phyloP scores from a whole-genome alignment of 2,329 filamentous ascomycete genomes.

The Pseudocercospora eumusae region DNA sequence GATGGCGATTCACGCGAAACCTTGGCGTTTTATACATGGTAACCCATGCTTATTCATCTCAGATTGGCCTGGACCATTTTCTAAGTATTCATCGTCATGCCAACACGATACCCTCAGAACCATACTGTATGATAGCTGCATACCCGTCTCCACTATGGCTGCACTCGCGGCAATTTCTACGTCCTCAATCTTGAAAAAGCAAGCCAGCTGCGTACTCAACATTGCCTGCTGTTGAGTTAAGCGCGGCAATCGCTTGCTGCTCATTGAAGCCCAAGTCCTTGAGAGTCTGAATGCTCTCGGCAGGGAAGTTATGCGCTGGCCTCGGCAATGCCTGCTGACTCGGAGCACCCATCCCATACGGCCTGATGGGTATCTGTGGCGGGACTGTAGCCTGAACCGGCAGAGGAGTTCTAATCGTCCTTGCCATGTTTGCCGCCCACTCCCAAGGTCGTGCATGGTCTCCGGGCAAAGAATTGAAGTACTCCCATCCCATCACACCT shows the following conservation, averaged over 20 bases:
- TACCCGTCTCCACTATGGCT: neutral
- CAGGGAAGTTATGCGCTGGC: slow-evolving; percentile 43
- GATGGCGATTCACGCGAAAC: neutral
- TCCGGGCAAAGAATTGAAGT: slow-evolving; percentile 77
- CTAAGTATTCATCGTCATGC: neutral
- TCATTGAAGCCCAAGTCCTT: slow-evolving; percentile 50
- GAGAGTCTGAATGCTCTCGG: slow-evolving; percentile 46
- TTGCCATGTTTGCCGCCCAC: slow-evolving; percentile 72
- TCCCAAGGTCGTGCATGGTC: slow-evolving; percentile 66
- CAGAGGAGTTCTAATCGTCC: slow-evolving; percentile 40
- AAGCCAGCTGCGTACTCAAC: slow-evolving; percentile 53
- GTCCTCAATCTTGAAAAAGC: slow-evolving; percentile 45
- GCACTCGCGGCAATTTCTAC: neutral
- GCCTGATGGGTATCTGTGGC: slow-evolving; percentile 37
- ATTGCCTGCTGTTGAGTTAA: slow-evolving; percentile 53
- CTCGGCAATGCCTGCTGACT: slow-evolving; percentile 35
- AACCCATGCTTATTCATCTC: neutral
- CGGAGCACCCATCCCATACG: slow-evolving; percentile 30
- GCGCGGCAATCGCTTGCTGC: slow-evolving; percentile 50
- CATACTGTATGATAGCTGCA: neutral
- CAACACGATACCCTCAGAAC: neutral
- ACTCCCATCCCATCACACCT: slow-evolving; percentile 94
- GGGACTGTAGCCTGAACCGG: slow-evolving; percentile 23
- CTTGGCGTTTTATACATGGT: neutral
- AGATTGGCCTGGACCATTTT: neutral